phyloP scores from a whole-genome alignment of 306 rosid species.

The Casuarina cunninghamiana region DNA sequence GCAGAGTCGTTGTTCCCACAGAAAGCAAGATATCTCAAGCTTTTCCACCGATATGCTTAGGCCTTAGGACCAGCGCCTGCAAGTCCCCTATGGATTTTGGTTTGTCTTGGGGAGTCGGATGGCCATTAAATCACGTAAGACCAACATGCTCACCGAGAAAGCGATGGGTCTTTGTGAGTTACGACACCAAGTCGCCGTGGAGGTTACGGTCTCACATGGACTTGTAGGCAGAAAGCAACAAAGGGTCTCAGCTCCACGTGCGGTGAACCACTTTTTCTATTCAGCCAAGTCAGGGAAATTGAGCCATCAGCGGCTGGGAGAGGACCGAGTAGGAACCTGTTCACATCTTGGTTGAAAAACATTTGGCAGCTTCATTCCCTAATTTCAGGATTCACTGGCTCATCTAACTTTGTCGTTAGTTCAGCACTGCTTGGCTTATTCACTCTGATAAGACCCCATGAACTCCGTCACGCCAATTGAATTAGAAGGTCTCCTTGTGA shows the following conservation, averaged over 20 bases:
- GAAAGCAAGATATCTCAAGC: background rate
- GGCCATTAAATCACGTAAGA: constrained; percentile 36
- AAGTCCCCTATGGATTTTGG: background rate
- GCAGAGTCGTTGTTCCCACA: background rate
- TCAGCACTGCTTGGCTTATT: too few relatives aligned
- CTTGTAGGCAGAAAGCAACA: constrained; percentile 39
- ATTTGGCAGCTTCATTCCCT: background rate
- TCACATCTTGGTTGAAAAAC: background rate
- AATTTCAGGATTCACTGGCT: background rate
- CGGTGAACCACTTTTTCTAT: constrained; percentile 21
- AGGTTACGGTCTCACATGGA: constrained; percentile 46
- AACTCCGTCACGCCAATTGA: too few relatives aligned
- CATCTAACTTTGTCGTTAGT: background rate
- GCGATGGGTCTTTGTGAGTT: constrained; percentile 36
- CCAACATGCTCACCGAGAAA: constrained; percentile 59
- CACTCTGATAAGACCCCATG: too few relatives aligned
- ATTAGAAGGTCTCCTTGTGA: too few relatives aligned
- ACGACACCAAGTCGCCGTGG: constrained; percentile 33
- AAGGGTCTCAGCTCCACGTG: constrained; percentile 42
- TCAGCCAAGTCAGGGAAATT: background rate
- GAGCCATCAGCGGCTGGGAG: background rate
- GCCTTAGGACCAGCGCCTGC: background rate
- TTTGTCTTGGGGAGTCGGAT: background rate
- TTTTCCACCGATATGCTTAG: background rate
- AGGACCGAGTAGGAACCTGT: background rate